Conservation (phyloP, 192 early-diverging fungal species). For the Jimgerdemannia flammicorona region DNA sequence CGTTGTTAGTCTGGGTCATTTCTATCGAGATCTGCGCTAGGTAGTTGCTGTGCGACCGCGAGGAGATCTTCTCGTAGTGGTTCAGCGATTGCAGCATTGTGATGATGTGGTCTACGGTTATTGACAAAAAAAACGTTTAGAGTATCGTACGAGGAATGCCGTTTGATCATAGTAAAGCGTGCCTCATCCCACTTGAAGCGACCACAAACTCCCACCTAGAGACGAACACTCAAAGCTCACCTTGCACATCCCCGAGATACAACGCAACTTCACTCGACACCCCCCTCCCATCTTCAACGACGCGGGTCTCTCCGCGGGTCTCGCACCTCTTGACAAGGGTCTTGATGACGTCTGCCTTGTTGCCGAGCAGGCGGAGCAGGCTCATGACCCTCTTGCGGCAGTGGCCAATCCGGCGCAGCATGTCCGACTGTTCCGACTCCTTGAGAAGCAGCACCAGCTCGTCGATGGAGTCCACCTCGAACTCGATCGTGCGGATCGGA, state of each 20-base stretch:
- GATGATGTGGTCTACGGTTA: constrained; percentile 55
- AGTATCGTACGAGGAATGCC: no score
- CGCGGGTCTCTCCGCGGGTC: not conserved
- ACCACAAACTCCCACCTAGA: no score
- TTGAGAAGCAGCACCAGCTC: constrained; percentile 90
- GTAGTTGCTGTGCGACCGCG: constrained; percentile 75
- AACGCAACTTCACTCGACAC: not conserved
- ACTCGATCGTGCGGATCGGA: constrained; percentile 80
- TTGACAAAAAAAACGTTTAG: not conserved
- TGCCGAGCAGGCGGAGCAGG: constrained; percentile 61
- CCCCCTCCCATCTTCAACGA: not conserved
- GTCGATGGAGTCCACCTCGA: constrained; percentile 94
- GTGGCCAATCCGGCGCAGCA: constrained; percentile 72
- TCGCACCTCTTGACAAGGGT: constrained; percentile 69
- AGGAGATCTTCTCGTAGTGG: constrained; percentile 73
- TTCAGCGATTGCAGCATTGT: constrained; percentile 62
- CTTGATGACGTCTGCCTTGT: constrained; percentile 74
- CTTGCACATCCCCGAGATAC: not conserved
- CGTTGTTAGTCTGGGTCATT: constrained; percentile 68
- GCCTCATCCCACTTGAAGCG: not conserved
- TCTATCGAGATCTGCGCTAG: constrained; percentile 80
- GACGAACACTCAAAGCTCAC: not conserved
- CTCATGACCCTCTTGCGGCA: constrained; percentile 70
- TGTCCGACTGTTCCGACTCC: constrained; percentile 82
- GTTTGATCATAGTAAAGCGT: no score